A percentile compares a stretch with the other conserved stretches of the same genome.
Conservation (phyloP, 2,329 filamentous ascomycete species). For the Aplosporella prunicola region DNA sequence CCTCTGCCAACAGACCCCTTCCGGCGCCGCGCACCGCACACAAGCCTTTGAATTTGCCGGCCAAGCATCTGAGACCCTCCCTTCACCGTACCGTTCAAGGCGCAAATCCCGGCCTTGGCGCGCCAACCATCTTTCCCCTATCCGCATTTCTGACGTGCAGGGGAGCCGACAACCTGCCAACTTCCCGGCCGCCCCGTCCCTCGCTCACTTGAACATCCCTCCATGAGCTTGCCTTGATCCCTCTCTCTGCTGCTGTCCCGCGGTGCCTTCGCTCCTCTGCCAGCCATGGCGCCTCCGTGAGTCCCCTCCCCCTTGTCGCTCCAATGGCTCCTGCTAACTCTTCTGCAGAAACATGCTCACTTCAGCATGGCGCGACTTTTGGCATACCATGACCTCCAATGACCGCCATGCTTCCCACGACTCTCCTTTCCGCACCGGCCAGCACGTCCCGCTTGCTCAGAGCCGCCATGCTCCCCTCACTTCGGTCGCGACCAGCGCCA, state of each 20-base stretch:
- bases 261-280: constrained; percentile 4
- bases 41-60: constrained; percentile 5
- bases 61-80: constrained; percentile 7
- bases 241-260: constrained; percentile 3
- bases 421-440: constrained; percentile 83
- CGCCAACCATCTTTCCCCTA: background rate
- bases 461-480: constrained; percentile 74
- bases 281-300: constrained; percentile 7
- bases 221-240: constrained; percentile 8
- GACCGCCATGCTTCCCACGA: constrained; percentile 85
- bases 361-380: constrained; percentile 72
- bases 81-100: constrained; percentile 6
- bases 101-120: background rate
- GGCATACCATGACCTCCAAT: constrained; percentile 72
- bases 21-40: constrained; percentile 4
- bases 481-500: constrained; percentile 73
- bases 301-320: constrained; percentile 6
- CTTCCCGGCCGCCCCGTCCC: constrained; percentile 2
- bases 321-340: constrained; percentile 2
- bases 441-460: constrained; percentile 80
- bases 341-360: constrained; percentile 16
- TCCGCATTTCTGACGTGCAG: background rate
- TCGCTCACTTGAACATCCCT: constrained; percentile 1
- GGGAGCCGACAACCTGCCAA: background rate
- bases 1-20: constrained; percentile 1